Evolutionary conservation across 1,139 yeast species (phyloP).

Genomic region (Candida buenavistaensis): DNA sequence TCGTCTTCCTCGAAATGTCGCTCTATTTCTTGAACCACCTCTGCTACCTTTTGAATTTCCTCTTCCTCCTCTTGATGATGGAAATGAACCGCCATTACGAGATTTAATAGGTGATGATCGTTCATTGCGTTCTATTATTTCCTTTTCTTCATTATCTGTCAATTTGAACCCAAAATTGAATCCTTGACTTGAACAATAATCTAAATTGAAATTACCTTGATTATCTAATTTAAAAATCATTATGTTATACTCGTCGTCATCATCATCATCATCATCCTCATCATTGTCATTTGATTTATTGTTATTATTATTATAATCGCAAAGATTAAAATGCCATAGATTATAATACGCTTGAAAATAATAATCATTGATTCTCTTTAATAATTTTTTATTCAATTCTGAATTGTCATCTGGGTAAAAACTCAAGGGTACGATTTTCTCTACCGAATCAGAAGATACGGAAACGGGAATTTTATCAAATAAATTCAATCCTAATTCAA

Average conservation of each 20-base stretch:
- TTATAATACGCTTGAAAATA: constrained; percentile 66
- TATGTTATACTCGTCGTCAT: too few species aligned
- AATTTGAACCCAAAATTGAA: constrained; percentile 32
- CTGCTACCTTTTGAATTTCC: constrained; percentile 16
- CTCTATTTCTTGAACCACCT: constrained; percentile 7
- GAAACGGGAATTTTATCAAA: constrained; percentile 66
- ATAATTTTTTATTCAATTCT: constrained; percentile 21
- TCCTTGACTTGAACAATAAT: constrained; percentile 33
- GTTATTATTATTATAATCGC: constrained; percentile 44
- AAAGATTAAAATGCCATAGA: constrained; percentile 75
- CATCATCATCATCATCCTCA: too few species aligned
- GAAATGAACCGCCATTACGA: constrained; percentile 4
- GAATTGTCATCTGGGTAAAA: constrained; percentile 22
- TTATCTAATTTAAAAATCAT: constrained; percentile 28
- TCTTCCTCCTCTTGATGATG: constrained; percentile 13
- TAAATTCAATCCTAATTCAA: constrained; percentile 56
- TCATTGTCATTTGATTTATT: too few species aligned
- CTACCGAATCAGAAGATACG: constrained; percentile 27
- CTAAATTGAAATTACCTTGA: constrained; percentile 28
- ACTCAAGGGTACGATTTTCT: constrained; percentile 45
- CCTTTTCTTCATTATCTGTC: constrained; percentile 1
- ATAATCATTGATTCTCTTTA: constrained; percentile 49
- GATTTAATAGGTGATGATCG: constrained; percentile 11
- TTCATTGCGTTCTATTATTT: constrained; percentile 1
- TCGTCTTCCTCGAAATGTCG: constrained; percentile 4